Conservation (phyloP, 2,329 filamentous ascomycete genomes). For the Septoria linicola region DNA sequence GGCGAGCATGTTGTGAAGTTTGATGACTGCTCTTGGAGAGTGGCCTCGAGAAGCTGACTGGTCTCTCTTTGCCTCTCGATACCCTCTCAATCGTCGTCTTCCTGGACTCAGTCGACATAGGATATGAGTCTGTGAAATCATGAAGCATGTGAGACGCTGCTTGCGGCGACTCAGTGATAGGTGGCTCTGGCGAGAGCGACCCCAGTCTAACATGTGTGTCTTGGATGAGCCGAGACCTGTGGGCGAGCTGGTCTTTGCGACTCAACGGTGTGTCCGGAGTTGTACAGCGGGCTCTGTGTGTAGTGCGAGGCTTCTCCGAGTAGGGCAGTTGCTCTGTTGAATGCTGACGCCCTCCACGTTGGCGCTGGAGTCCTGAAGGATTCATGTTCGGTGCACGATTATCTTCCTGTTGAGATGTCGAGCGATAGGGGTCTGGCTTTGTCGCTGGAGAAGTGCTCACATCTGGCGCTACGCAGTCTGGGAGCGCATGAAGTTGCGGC, state of each 20-base stretch:
- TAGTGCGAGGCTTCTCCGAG: not conserved
- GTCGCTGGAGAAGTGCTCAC: not conserved
- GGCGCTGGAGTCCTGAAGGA: slow-evolving; percentile 4
- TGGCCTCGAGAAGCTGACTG: slow-evolving; percentile 5
- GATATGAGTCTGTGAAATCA: not conserved
- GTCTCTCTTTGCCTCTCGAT: not conserved
- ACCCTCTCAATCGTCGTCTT: not conserved
- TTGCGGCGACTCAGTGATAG: not conserved
- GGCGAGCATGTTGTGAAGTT: slow-evolving; percentile 6
- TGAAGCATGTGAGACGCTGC: not conserved
- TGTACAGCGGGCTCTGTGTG: slow-evolving; percentile 2
- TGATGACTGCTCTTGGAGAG: slow-evolving; percentile 1
- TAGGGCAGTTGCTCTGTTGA: not conserved
- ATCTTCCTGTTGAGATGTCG: not conserved
- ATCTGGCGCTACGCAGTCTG: slow-evolving; percentile 4
- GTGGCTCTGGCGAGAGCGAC: slow-evolving; percentile 10
- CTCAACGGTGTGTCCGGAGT: slow-evolving; percentile 15
- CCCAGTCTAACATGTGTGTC: slow-evolving; percentile 9
- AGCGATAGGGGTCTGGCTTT: slow-evolving; percentile 4
- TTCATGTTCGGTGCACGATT: slow-evolving; percentile 6
- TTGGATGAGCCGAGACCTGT: slow-evolving; percentile 15
- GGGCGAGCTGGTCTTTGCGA: slow-evolving; percentile 16
- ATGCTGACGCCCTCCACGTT: not conserved
- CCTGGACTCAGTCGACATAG: not conserved
- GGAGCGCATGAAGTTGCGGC: not conserved